phyloP scores from a whole-genome alignment of 139 green algal genomes.

The Tetraselmis striata region DNA sequence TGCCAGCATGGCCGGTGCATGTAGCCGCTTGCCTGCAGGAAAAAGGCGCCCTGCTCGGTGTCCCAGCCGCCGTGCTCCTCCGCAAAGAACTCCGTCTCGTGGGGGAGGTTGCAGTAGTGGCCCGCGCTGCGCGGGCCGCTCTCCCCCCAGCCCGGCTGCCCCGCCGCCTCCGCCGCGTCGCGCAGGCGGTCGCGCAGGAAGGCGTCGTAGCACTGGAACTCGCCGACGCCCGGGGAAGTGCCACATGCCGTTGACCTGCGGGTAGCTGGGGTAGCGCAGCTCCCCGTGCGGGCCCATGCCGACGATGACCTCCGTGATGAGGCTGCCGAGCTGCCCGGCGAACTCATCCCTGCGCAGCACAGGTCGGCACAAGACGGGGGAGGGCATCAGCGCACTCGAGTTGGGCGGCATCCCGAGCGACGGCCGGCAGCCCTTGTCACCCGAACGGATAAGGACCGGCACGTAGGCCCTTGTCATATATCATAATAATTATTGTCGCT shows the following conservation, averaged over 20 bases:
- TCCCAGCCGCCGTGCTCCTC: conserved; percentile 11
- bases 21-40: too few species aligned
- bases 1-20: too few species aligned
- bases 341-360: conserved; percentile 1
- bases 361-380: not conserved
- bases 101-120: conserved; percentile 34
- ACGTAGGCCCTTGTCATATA: too few species aligned
- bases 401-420: not conserved
- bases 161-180: conserved; percentile 18
- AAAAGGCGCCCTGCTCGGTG: conserved; percentile 27
- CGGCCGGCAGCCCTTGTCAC: not conserved
- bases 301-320: conserved; percentile 34
- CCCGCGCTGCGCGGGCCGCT: conserved; percentile 34
- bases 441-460: too few species aligned
- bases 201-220: conserved; percentile 56
- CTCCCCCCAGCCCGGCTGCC: conserved; percentile 32
- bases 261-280: conserved; percentile 51
- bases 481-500: too few species aligned
- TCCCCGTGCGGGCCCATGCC: conserved; percentile 47
- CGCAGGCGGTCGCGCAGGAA: conserved; percentile 33
- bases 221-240: conserved; percentile 42
- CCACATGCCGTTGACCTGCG: conserved; percentile 21
- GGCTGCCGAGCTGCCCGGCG: not conserved
- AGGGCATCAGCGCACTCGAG: not conserved
- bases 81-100: conserved; percentile 37